phyloP scores from a whole-genome alignment of 176 grass and related monocot genomes.

The Pontederia crassipes region DNA sequence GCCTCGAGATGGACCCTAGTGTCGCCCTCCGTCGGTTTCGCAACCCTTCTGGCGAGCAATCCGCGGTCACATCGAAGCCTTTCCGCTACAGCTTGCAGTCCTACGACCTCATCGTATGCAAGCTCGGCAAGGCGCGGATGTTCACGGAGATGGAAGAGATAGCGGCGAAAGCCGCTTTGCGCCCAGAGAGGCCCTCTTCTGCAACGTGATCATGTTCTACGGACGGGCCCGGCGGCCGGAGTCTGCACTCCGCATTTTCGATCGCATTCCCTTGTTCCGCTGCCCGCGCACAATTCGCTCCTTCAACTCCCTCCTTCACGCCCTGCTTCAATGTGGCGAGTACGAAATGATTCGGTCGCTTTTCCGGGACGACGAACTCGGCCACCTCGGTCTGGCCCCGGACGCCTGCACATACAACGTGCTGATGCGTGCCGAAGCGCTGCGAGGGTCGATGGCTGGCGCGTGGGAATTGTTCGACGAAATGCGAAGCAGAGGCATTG shows the following conservation, averaged over 20 bases:
- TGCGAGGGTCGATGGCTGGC: conserved; percentile 7
- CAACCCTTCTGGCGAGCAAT: neutral
- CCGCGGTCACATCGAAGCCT: neutral
- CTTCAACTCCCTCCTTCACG: conserved; percentile 50
- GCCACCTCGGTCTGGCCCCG: conserved; percentile 1
- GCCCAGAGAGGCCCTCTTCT: conserved; percentile 35
- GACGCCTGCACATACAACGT: conserved; percentile 43
- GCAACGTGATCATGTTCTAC: conserved; percentile 42
- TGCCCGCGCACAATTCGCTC: conserved; percentile 33
- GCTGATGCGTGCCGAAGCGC: conserved; percentile 20
- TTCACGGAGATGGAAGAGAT: conserved; percentile 43
- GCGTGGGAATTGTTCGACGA: conserved; percentile 47
- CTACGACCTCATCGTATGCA: conserved; percentile 50
- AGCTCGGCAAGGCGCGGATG: conserved; percentile 45
- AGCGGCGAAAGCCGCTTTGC: conserved; percentile 2
- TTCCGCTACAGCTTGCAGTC: conserved; percentile 28
- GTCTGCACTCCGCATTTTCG: conserved; percentile 30
- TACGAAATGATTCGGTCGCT: conserved; percentile 9
- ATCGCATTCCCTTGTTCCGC: conserved; percentile 34
- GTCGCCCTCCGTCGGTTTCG: conserved; percentile 42
- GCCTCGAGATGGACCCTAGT: conserved; percentile 29
- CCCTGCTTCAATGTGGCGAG: conserved; percentile 23
- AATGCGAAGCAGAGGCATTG: conserved; percentile 33
- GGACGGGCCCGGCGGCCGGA: conserved; percentile 33
- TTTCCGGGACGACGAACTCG: conserved; percentile 10